Evolutionary conservation across 1,139 yeast genomes (phyloP).

Genomic region (Fermentozyma sake): DNA sequence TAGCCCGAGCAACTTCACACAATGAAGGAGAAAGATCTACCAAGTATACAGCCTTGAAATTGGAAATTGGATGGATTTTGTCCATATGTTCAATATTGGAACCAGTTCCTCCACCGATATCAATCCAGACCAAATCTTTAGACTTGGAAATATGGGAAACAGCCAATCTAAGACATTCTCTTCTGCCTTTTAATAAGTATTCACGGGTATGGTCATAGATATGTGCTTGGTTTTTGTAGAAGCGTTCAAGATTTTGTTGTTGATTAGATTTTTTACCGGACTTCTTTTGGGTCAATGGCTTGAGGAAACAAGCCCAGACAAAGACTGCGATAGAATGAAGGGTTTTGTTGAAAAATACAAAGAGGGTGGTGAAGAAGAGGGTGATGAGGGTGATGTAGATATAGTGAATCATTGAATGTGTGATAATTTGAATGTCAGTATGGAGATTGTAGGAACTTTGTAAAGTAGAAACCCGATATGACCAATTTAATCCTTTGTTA

Average conservation of each 20-base stretch:
- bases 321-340: slow-evolving; percentile 32
- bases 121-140: slow-evolving; percentile 67
- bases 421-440: no score
- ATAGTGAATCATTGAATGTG: no score
- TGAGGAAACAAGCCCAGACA: slow-evolving; percentile 59
- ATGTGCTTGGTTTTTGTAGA: slow-evolving; percentile 72
- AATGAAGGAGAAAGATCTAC: slow-evolving; percentile 76
- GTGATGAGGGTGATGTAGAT: no score
- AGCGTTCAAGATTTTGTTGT: slow-evolving; percentile 65
- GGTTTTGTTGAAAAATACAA: slow-evolving; percentile 18
- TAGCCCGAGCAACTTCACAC: slow-evolving; percentile 62
- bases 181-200: slow-evolving; percentile 65
- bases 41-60: slow-evolving; percentile 62
- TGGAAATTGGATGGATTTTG: slow-evolving; percentile 42
- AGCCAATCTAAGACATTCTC: slow-evolving; percentile 58
- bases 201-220: slow-evolving; percentile 69
- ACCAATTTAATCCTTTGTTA: no score
- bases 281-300: slow-evolving; percentile 53
- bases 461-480: no score
- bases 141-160: slow-evolving; percentile 46
- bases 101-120: slow-evolving; percentile 86
- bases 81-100: slow-evolving; percentile 76
- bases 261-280: slow-evolving; percentile 35
- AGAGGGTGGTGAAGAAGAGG: slow-evolving; percentile 5
- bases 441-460: no score